Evolutionary conservation across 1,139 yeast species (phyloP).

Genomic region (Geotrichum citri-aurantii): DNA sequence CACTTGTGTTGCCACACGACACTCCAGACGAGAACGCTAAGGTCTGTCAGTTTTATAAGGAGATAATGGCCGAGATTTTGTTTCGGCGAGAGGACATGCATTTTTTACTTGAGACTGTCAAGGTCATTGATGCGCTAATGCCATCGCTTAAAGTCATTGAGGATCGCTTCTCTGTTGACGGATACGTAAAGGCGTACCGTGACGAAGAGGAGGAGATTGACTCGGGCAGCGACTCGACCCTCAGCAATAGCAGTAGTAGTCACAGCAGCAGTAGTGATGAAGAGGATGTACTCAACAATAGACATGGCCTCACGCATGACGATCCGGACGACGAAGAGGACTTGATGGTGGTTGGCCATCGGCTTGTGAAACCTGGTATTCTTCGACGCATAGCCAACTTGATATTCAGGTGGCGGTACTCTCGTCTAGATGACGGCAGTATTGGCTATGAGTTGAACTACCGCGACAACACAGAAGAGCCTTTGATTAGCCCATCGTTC

Average conservation of each 20-base stretch:
- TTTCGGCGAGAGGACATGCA: constrained; percentile 15
- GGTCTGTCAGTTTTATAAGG: neutral
- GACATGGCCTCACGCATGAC: neutral
- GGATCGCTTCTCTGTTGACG: constrained; percentile 7
- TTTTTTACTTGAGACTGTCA: constrained; percentile 7
- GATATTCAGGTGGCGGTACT: neutral
- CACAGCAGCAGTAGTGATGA: neutral
- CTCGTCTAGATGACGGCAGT: neutral
- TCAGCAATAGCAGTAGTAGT: neutral
- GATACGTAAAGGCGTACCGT: constrained; percentile 2
- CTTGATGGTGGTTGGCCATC: neutral
- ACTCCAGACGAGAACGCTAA: neutral
- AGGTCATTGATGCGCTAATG: constrained; percentile 5
- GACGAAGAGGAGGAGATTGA: constrained; percentile 3
- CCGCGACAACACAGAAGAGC: neutral
- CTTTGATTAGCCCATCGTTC: neutral
- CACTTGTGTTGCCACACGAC: neutral
- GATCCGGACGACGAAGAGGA: neutral
- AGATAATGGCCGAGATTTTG: constrained; percentile 10
- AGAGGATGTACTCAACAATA: neutral
- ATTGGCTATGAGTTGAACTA: neutral
- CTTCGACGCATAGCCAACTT: neutral
- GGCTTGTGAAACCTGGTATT: neutral
- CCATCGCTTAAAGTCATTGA: constrained; percentile 8
- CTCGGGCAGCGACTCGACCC: neutral